Conservation (phyloP, 1,139 yeast species). For the Geotrichum candidum region DNA sequence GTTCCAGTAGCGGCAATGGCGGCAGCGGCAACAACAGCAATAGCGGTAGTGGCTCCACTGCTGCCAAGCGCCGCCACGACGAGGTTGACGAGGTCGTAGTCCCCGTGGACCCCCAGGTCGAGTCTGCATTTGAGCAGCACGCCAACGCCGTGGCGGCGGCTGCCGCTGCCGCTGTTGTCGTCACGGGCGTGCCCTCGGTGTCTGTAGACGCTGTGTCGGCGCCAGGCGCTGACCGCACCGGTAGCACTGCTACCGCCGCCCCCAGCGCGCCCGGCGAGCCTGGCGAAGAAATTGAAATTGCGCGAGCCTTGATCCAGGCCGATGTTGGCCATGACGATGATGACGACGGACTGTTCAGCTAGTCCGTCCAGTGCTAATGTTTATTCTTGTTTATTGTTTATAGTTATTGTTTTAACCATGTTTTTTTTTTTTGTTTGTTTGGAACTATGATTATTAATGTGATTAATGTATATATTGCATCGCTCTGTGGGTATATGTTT, state of each 20-base stretch:
- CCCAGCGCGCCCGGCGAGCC: slow-evolving; percentile 13
- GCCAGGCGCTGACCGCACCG: too few relatives aligned
- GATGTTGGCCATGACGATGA: slow-evolving; percentile 32
- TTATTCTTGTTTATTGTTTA: neutral
- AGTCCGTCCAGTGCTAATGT: neutral
- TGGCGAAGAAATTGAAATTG: slow-evolving; percentile 58
- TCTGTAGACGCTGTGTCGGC: neutral
- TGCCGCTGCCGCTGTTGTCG: neutral
- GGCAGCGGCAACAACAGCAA: neutral
- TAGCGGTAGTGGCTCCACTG: neutral
- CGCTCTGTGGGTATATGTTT: too few relatives aligned
- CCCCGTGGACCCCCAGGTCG: slow-evolving; percentile 59
- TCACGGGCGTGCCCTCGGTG: neutral
- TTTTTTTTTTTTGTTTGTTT: neutral
- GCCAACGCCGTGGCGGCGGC: neutral
- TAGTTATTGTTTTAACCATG: neutral
- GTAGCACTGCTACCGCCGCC: neutral
- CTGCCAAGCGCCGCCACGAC: neutral
- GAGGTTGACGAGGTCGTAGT: slow-evolving; percentile 29
- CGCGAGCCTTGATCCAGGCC: slow-evolving; percentile 59
- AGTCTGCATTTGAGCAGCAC: slow-evolving; percentile 42
- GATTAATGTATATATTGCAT: too few relatives aligned
- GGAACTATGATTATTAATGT: too few relatives aligned
- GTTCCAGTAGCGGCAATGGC: slow-evolving; percentile 2
- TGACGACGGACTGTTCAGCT: neutral